Percentiles rank a stretch among this genome's conserved stretches.
These are phyloP conservation scores for Pythium sp. DNA, from an alignment of 352 stramenopile species.

Conservation along the genomic window DNA sequence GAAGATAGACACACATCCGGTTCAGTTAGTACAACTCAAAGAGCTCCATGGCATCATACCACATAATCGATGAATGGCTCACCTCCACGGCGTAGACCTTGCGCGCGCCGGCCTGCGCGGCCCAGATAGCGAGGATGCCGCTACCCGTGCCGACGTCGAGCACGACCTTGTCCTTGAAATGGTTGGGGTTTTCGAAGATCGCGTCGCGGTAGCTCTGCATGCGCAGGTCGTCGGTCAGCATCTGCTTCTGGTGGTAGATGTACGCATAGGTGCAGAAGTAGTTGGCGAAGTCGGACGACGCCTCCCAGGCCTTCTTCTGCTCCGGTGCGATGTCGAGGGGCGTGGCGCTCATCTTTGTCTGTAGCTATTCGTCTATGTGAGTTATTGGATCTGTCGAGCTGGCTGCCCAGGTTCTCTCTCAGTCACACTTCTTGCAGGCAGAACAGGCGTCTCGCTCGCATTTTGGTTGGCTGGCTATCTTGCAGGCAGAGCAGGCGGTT, in stretches of 20 bases:
- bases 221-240: slow-evolving; percentile 98
- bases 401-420: neutral
- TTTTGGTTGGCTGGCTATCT: slow-evolving; percentile 8
- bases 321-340: slow-evolving; percentile 62
- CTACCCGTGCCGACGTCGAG: slow-evolving; percentile 99
- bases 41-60: neutral
- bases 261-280: slow-evolving; percentile 91
- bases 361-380: neutral
- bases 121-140: slow-evolving; percentile 98
- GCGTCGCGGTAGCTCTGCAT: slow-evolving; percentile 98
- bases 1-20: neutral
- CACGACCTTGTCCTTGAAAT: slow-evolving; percentile 99
- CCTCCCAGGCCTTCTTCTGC: slow-evolving; percentile 82
- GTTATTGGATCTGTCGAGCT: neutral
- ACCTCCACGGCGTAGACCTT: slow-evolving; percentile 96
- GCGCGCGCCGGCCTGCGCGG: slow-evolving; percentile 96
- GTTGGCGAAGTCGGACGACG: slow-evolving; percentile 86
- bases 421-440: neutral
- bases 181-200: slow-evolving; percentile 96
- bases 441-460: slow-evolving; percentile 4
- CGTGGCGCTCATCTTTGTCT: slow-evolving; percentile 12
- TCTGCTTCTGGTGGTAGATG: slow-evolving; percentile 96
- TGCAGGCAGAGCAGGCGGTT: neutral
- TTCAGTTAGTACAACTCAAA: neutral
- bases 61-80: neutral